Percentiles rank a stretch among this genome's conserved stretches.
Evolutionary conservation across 2,329 filamentous ascomycete genomes (phyloP).

Genomic region (Penicillium decumbens): DNA sequence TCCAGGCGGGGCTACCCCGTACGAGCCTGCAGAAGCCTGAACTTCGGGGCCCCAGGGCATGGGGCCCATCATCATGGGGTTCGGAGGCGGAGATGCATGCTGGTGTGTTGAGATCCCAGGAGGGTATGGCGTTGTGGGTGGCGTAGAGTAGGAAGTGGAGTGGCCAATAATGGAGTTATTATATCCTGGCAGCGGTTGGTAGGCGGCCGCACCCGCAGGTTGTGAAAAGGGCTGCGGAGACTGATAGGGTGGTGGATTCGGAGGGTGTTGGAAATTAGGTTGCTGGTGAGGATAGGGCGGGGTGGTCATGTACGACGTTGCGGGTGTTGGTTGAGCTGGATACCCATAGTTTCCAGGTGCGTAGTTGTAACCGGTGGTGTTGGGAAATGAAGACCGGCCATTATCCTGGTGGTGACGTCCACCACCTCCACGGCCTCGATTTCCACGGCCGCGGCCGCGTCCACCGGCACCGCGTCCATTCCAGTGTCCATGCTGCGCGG

Average conservation of each 20-base stretch:
- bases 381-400: conserved; percentile 22
- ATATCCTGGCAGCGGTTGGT: conserved; percentile 27
- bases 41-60: conserved; percentile 54
- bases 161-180: conserved; percentile 22
- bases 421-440: conserved; percentile 31
- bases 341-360: conserved; percentile 31
- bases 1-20: conserved; percentile 34
- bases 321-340: conserved; percentile 23
- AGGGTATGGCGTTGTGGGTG: conserved; percentile 13
- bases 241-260: conserved; percentile 19
- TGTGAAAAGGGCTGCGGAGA: conserved; percentile 27
- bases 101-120: conserved; percentile 20
- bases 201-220: conserved; percentile 22
- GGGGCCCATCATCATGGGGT: conserved; percentile 50
- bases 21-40: conserved; percentile 47
- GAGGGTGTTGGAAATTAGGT: conserved; percentile 22
- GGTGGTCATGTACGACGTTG: conserved; percentile 24
- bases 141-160: conserved; percentile 21
- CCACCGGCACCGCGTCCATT: conserved; percentile 27
- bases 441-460: conserved; percentile 35
- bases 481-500: conserved; percentile 28
- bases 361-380: conserved; percentile 27
- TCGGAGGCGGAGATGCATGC: conserved; percentile 20
- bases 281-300: conserved; percentile 26
- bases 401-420: conserved; percentile 15